Evolutionary conservation across 169 alveolate species (phyloP).

Genomic region (Perkinsus chesapeaki): DNA sequence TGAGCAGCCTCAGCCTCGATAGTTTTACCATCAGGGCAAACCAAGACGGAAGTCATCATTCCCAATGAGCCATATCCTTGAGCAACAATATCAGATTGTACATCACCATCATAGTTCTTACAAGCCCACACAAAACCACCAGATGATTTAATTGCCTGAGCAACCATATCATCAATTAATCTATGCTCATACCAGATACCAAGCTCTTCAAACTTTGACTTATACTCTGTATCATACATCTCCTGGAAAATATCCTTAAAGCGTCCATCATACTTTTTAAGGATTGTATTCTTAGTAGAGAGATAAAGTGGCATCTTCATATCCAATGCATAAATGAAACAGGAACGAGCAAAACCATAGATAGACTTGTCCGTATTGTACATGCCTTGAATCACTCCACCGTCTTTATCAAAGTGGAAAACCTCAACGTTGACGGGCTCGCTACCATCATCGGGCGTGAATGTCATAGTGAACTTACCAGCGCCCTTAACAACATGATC

Average conservation of each 20-base stretch:
- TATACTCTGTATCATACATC: slow-evolving; percentile 74
- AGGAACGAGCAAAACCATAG: slow-evolving; percentile 79
- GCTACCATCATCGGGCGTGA: slow-evolving; percentile 67
- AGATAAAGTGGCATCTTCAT: slow-evolving; percentile 77
- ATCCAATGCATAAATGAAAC: slow-evolving; percentile 78
- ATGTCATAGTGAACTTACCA: slow-evolving; percentile 72
- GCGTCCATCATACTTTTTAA: slow-evolving; percentile 84
- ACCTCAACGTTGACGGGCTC: slow-evolving; percentile 37
- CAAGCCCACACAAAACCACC: slow-evolving; percentile 98
- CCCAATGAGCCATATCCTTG: slow-evolving; percentile 90
- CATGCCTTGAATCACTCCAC: slow-evolving; percentile 87
- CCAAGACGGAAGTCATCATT: slow-evolving; percentile 86
- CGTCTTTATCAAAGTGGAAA: slow-evolving; percentile 42
- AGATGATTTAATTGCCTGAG: slow-evolving; percentile 77
- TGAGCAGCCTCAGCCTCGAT: slow-evolving; percentile 93
- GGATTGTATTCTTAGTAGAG: slow-evolving; percentile 83
- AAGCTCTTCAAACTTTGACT: slow-evolving; percentile 60
- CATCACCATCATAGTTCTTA: slow-evolving; percentile 95
- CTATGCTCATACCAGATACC: slow-evolving; percentile 84
- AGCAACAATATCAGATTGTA: slow-evolving; percentile 88
- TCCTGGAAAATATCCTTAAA: slow-evolving; percentile 84
- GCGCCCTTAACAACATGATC: slow-evolving; percentile 65
- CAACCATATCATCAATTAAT: slow-evolving; percentile 94
- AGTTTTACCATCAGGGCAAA: slow-evolving; percentile 82
- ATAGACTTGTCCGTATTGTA: slow-evolving; percentile 85